Conservation (phyloP, 805 yeast species). For the Metschnikowia lachancei region DNA sequence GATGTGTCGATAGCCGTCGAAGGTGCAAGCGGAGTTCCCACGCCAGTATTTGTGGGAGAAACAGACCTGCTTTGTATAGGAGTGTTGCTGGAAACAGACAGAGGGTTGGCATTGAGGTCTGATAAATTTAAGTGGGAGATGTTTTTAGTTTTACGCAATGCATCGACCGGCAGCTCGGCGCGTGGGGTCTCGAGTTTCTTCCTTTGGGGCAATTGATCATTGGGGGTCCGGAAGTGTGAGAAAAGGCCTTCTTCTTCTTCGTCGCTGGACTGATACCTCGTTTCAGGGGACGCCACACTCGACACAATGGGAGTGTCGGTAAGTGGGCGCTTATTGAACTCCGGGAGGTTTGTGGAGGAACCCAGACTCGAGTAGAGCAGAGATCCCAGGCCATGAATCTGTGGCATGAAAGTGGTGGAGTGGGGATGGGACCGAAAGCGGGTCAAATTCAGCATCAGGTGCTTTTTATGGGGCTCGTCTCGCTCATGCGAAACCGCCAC, state of each 20-base stretch:
- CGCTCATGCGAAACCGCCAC: conserved; percentile 13
- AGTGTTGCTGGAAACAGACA: conserved; percentile 8
- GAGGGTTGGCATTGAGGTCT: conserved; percentile 26
- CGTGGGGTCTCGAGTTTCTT: not conserved
- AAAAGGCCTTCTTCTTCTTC: conserved; percentile 22
- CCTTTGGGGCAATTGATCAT: conserved; percentile 7
- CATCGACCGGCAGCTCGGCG: not conserved
- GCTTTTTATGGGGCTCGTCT: conserved; percentile 2
- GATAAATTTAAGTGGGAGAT: conserved; percentile 42
- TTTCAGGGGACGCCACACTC: conserved; percentile 52
- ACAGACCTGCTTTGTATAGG: conserved; percentile 19
- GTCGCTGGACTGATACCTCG: conserved; percentile 30
- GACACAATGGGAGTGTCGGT: conserved; percentile 73
- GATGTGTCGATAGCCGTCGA: conserved; percentile 7
- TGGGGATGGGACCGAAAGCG: conserved; percentile 19
- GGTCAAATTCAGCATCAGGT: conserved; percentile 14
- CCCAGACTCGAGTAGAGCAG: conserved; percentile 13
- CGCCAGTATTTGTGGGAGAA: conserved; percentile 21
- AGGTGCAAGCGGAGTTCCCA: conserved; percentile 8
- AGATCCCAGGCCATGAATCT: conserved; percentile 16
- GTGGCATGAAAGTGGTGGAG: conserved; percentile 16
- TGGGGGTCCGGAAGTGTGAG: conserved; percentile 9
- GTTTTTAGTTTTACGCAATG: conserved; percentile 30
- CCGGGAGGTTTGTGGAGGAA: conserved; percentile 40
- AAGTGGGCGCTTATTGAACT: conserved; percentile 67